Percentiles rank a stretch among this genome's conserved stretches.
Evolutionary conservation across 371 early-diverging fungal genomes (phyloP).

Genomic region (Blastocladiella emersonii): DNA sequence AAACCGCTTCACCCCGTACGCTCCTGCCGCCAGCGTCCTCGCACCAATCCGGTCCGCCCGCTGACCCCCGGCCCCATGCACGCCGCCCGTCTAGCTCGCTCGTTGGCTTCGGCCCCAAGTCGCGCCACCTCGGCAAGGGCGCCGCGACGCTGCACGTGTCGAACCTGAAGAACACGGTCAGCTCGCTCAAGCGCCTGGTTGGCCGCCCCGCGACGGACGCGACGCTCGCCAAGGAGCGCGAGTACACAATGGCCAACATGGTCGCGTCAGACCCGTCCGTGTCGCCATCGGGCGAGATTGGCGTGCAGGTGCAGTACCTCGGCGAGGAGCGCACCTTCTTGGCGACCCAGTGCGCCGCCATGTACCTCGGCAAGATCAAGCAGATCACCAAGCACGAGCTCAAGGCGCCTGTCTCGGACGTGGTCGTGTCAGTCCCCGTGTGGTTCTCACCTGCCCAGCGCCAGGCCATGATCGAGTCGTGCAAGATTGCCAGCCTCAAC

Average conservation of each 20-base stretch:
- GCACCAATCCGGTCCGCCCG: too few species aligned
- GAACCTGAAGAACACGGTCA: conserved; percentile 92
- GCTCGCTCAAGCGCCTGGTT: conserved; percentile 85
- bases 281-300: conserved; percentile 59
- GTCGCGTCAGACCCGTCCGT: conserved; percentile 57
- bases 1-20: conserved; percentile 90
- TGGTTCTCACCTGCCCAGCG: conserved; percentile 93
- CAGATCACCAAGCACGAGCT: conserved; percentile 74
- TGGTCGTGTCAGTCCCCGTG: conserved; percentile 84
- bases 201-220: conserved; percentile 74
- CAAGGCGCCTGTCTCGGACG: conserved; percentile 74
- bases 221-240: conserved; percentile 71
- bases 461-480: conserved; percentile 73
- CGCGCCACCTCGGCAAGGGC: conserved; percentile 86
- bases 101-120: conserved; percentile 87
- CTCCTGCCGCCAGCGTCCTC: neutral
- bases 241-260: conserved; percentile 62
- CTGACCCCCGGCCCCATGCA: too few species aligned
- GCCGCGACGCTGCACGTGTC: conserved; percentile 89
- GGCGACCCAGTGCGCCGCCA: conserved; percentile 76
- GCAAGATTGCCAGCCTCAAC: conserved; percentile 85
- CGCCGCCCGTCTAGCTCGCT: conserved; percentile 39
- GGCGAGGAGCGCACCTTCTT: conserved; percentile 64
- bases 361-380: conserved; percentile 86
- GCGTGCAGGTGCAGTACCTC: conserved; percentile 52